Base-by-base conservation (phyloP, 2,329 filamentous ascomycete genomes). In the Fusarium heterosporum region DNA sequence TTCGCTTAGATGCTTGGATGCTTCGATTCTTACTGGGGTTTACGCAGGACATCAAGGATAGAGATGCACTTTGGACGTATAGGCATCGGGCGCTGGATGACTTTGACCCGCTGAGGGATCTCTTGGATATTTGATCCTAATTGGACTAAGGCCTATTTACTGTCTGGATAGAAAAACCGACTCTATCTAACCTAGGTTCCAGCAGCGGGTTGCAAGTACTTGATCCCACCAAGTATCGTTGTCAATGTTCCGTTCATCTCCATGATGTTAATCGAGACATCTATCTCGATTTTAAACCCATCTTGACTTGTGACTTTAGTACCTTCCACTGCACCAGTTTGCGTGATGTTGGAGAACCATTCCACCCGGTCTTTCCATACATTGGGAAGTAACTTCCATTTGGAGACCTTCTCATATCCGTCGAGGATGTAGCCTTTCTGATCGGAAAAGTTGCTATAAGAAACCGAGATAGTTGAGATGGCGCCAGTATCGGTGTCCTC, bases 311-410 rank as follows among this genome's bases (percentile, higher is more conserved):
- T 82, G 47, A 73, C 76, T 69, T 82, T 83, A 1, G 73, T 78
- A 1, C 70, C 75, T 11, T 70, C 59, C 0, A 69, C 68, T 6
- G 55, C 64, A 0, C 80, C 80, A 1, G 68, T 77, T 26, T 77
- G 73, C 2, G 69, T 66, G 3, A 82, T 62, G 54, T 82, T 73
- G 1, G 79, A 82, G 19, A 71, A 78, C 79, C 78, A 82, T 39
- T 79, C 73, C 1, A 80, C 40, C 14, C 66, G 36, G 52, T 73
- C 74, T 9, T 56, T 45, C 64, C 66, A 69, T 14, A 51, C 36
- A 22, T 32, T 51, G 26, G 48, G 48, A 51, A 32, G 48, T 17
- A 51, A 17, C 28, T 30, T 51, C 48, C 48, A 51, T 11, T 51
- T 51, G 4, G 48, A 42, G n/a, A 51, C 48, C 48, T 77, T 57